Percentiles rank a stretch among this genome's conserved stretches.
These are phyloP conservation scores for Helminthosporium solani DNA, from an alignment of 2,329 filamentous ascomycete genomes.

Conservation along the genomic window DNA sequence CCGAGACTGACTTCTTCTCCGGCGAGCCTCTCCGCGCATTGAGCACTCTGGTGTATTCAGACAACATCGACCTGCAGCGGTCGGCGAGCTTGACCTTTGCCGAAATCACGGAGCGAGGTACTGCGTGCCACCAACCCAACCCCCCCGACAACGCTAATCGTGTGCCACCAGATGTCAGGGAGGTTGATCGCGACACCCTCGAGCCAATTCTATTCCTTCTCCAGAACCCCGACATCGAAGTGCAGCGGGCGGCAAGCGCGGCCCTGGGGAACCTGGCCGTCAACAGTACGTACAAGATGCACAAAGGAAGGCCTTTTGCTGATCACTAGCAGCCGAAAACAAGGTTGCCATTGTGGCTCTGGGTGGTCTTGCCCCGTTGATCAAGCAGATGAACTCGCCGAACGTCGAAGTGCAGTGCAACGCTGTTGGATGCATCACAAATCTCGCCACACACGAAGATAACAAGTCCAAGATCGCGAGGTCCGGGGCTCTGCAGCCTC, in stretches of 20 bases:
- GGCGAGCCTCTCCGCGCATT: slow-evolving; percentile 91
- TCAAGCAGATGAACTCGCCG: slow-evolving; percentile 95
- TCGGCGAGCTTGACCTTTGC: slow-evolving; percentile 98
- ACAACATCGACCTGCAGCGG: slow-evolving; percentile 96
- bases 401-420: slow-evolving; percentile 99
- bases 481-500: slow-evolving; percentile 85
- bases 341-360: slow-evolving; percentile 95
- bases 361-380: slow-evolving; percentile 84
- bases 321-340: slow-evolving; percentile 76
- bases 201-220: slow-evolving; percentile 94
- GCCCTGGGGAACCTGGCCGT: slow-evolving; percentile 95
- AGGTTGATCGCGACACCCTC: slow-evolving; percentile 91
- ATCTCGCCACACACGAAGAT: slow-evolving; percentile 95
- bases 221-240: slow-evolving; percentile 93
- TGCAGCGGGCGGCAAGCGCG: slow-evolving; percentile 93
- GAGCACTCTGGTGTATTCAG: slow-evolving; percentile 95
- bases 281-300: slow-evolving; percentile 66
- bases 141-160: slow-evolving; percentile 17
- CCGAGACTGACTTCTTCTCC: slow-evolving; percentile 97
- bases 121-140: slow-evolving; percentile 13
- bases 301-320: slow-evolving; percentile 36
- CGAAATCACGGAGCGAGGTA: slow-evolving; percentile 97
- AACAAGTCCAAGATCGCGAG: slow-evolving; percentile 99
- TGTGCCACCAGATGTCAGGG: slow-evolving; percentile 74
- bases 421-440: slow-evolving; percentile 97